Base-by-base conservation (phyloP, 1,284 basidiomycete species). In the Naganishia liquefaciens region DNA sequence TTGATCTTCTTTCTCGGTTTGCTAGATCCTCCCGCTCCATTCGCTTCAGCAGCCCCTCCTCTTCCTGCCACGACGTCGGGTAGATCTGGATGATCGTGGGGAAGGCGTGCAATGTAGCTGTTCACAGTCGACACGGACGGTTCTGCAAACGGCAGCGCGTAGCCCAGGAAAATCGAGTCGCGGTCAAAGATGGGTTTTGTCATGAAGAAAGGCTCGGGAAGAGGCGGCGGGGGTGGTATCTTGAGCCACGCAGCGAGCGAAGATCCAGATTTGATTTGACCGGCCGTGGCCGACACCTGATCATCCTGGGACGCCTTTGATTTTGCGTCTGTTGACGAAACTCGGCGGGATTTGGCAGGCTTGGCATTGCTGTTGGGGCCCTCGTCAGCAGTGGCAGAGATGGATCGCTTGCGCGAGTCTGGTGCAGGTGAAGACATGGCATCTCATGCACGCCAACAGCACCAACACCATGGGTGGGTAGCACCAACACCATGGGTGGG, bases 11-110 rank as follows among this genome's bases (percentile, higher is more conserved):
- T 64, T 39, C 55, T 21, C 11, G 15, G n/a, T 25, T 54, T 54
- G 28, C 52, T 21, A 33, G n/a, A 33, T 9, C 23, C 25, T 19
- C 47, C 27, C 5, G 30, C 55, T 23, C 15, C 28, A n/a, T 28
- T n/a, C 27, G 43, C 25, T 4, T 5, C 42, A 11, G n/a, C 40
- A 15, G 21, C 50, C 44, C 27, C 40, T 46, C 51, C 53, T 47
- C 66, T 52, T 46, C 66, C 66, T 25, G 66, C 66, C 2, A 67
- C 49, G 40, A 67, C 66, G 43, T 67, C 66, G 11, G 66, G 66
- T 21, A 67, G 40, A 42, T 58, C 43, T 11, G 27, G 44, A 53
- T 67, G 66, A 33, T 60, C 39, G 51, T 67, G 66, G 21, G 55
- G 52, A 1, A 67, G 43, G 19, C 62, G 17, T 2, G 55, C 62